Conservation (phyloP, 2,329 filamentous ascomycete species). For the Aspergillus eucalypticola region DNA sequence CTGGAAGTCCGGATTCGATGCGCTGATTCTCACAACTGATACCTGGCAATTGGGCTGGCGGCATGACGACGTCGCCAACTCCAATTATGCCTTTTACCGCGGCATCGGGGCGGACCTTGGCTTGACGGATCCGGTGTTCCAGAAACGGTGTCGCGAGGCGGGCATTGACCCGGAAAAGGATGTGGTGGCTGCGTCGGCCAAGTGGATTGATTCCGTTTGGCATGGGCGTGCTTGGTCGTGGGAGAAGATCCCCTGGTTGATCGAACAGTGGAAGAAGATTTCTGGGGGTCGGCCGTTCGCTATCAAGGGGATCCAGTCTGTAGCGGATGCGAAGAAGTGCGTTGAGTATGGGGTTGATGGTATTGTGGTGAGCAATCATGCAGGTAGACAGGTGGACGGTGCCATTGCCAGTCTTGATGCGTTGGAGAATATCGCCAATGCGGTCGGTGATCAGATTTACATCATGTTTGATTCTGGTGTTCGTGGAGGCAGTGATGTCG, state of each 20-base stretch:
- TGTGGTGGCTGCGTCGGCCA: constrained; percentile 56
- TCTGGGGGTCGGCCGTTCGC: constrained; percentile 59
- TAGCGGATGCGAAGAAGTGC: constrained; percentile 62
- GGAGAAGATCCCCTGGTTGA: constrained; percentile 67
- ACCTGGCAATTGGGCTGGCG: constrained; percentile 66
- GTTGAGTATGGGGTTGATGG: constrained; percentile 64
- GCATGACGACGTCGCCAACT: constrained; percentile 57
- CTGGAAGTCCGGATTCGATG: constrained; percentile 56
- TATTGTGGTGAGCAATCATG: constrained; percentile 71
- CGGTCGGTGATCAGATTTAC: constrained; percentile 52
- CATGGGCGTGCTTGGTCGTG: constrained; percentile 65
- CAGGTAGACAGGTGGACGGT: constrained; percentile 65
- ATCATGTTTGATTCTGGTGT: constrained; percentile 64
- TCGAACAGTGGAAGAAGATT: constrained; percentile 57
- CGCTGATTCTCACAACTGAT: constrained; percentile 62
- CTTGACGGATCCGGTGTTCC: constrained; percentile 61
- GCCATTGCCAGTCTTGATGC: constrained; percentile 61
- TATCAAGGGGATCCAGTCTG: constrained; percentile 70
- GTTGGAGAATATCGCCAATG: constrained; percentile 58
- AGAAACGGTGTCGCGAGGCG: constrained; percentile 51
- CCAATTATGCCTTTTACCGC: constrained; percentile 65
- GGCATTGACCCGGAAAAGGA: constrained; percentile 56
- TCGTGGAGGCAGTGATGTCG: constrained; percentile 57
- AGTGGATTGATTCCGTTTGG: constrained; percentile 68
- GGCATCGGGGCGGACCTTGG: constrained; percentile 60